phyloP scores from a whole-genome alignment of 1,139 yeast genomes.

The Sugiyamaella paludigena region DNA sequence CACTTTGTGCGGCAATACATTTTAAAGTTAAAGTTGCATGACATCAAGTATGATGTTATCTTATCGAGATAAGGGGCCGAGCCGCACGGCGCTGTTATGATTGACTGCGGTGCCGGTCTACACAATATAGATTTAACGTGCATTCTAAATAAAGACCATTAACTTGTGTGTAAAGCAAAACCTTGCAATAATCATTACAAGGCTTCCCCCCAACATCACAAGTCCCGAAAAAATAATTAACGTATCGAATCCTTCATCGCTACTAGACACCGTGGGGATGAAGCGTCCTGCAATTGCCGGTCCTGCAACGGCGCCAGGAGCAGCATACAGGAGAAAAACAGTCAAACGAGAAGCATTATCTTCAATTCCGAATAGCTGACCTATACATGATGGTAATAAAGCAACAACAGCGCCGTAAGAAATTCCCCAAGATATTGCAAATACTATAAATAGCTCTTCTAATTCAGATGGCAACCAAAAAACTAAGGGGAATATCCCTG shows the following conservation, averaged over 20 bases:
- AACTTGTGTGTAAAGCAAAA: constrained; percentile 23
- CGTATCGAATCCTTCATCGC: constrained; percentile 22
- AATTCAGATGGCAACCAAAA: too few species aligned
- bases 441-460: too few species aligned
- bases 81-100: not conserved
- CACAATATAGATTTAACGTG: too few species aligned
- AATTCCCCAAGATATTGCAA: too few species aligned
- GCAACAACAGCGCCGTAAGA: too few species aligned
- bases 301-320: constrained; percentile 49
- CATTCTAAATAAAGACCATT: constrained; percentile 29
- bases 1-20: not conserved
- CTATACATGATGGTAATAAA: too few species aligned
- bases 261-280: constrained; percentile 22
- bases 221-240: constrained; percentile 26
- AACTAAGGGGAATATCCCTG: too few species aligned
- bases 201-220: constrained; percentile 22
- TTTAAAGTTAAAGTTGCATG: not conserved
- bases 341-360: constrained; percentile 51
- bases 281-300: constrained; percentile 52
- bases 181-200: constrained; percentile 20
- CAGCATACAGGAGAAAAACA: constrained; percentile 52
- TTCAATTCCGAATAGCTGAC: constrained; percentile 51
- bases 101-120: too few species aligned
- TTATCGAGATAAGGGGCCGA: not conserved
- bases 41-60: not conserved